phyloP scores from a whole-genome alignment of 208 protist genomes.

The Crithidia expoeki region DNA sequence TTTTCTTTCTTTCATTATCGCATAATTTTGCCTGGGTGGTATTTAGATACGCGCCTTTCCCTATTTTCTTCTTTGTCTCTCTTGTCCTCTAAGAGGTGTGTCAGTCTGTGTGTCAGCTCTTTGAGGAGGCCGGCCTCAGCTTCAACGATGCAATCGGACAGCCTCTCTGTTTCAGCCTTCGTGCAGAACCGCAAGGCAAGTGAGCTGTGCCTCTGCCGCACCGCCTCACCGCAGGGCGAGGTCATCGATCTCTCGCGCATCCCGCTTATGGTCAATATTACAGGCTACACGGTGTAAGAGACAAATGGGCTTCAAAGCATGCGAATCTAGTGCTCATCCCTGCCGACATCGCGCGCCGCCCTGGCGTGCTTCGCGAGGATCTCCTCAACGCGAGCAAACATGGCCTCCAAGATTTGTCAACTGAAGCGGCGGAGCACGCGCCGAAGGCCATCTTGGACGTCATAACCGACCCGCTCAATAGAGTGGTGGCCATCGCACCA shows the following conservation, averaged over 20 bases:
- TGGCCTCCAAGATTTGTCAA: slow-evolving; percentile 82
- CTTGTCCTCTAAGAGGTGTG: slow-evolving; percentile 2
- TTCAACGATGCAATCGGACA: slow-evolving; percentile 96
- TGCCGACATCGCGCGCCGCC: slow-evolving; percentile 96
- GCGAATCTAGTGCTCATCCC: slow-evolving; percentile 93
- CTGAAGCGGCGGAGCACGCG: slow-evolving; percentile 71
- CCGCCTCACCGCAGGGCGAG: slow-evolving; percentile 71
- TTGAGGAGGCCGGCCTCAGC: slow-evolving; percentile 91
- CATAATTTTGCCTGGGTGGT: no score
- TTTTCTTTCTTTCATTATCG: background rate
- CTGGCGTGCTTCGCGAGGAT: slow-evolving; percentile 95
- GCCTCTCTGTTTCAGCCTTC: slow-evolving; percentile 93
- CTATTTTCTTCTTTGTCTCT: background rate
- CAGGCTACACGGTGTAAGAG: slow-evolving; percentile 61
- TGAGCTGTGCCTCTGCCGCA: slow-evolving; percentile 87
- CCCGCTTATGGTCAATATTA: slow-evolving; percentile 75
- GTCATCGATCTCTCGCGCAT: slow-evolving; percentile 92
- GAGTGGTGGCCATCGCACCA: slow-evolving; percentile 92
- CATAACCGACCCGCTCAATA: slow-evolving; percentile 95
- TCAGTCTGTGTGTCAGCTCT: background rate
- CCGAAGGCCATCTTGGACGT: slow-evolving; percentile 87
- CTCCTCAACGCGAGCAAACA: slow-evolving; percentile 94
- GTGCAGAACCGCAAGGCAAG: slow-evolving; percentile 83
- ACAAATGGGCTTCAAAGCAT: slow-evolving; percentile 74
- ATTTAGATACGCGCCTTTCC: background rate